Conservation (phyloP, 2,329 filamentous ascomycete genomes). For the Claviceps cyperi region DNA sequence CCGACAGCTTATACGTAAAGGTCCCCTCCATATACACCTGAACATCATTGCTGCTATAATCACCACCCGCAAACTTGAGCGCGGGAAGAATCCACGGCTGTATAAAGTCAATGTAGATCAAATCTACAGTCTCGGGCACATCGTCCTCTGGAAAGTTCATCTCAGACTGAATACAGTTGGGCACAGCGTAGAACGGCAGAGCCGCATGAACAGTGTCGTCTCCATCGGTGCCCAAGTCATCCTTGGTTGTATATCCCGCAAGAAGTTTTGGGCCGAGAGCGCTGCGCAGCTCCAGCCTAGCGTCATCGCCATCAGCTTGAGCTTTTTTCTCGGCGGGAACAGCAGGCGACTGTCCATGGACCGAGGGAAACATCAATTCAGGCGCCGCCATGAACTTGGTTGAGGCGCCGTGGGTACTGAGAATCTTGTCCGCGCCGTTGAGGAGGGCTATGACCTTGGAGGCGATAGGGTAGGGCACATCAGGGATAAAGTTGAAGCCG, state of each 20-base stretch:
- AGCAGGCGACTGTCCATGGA: slow-evolving; percentile 3
- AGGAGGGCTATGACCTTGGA: slow-evolving; percentile 49
- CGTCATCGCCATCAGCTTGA: slow-evolving; percentile 10
- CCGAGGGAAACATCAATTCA: slow-evolving; percentile 22
- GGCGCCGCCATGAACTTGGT: slow-evolving; percentile 35
- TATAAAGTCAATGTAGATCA: slow-evolving; percentile 88
- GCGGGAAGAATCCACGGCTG: slow-evolving; percentile 68
- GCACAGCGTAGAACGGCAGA: slow-evolving; percentile 61
- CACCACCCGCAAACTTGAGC: slow-evolving; percentile 44
- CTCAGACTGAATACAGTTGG: slow-evolving; percentile 67
- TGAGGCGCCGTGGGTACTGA: slow-evolving; percentile 23
- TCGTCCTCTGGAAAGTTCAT: slow-evolving; percentile 43
- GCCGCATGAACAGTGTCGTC: slow-evolving; percentile 77
- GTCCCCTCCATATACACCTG: slow-evolving; percentile 37
- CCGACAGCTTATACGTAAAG: slow-evolving; percentile 39
- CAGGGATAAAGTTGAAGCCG: slow-evolving; percentile 58
- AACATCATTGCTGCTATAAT: slow-evolving; percentile 34
- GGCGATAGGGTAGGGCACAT: slow-evolving; percentile 68
- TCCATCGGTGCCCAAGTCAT: slow-evolving; percentile 70
- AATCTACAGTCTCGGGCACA: slow-evolving; percentile 60
- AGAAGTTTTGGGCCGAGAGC: slow-evolving; percentile 23
- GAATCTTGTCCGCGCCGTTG: slow-evolving; percentile 39
- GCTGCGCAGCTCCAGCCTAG: slow-evolving; percentile 18
- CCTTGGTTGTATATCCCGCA: slow-evolving; percentile 72
- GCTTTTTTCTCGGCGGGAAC: slow-evolving; percentile 2